phyloP scores from a whole-genome alignment of 306 rosid species.

The Dryas alaskensis region DNA sequence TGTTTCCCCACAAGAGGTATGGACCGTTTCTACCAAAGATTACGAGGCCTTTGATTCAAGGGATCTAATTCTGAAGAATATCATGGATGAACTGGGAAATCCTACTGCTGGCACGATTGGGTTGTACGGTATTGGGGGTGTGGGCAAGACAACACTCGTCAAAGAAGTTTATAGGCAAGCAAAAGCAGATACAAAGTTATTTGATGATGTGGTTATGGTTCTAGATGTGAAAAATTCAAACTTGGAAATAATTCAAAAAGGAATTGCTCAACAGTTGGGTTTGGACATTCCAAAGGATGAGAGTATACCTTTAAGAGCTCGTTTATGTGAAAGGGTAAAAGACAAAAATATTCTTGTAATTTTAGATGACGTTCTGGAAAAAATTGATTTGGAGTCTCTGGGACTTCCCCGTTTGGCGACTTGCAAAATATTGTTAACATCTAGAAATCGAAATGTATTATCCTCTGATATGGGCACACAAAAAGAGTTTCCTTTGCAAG shows the following conservation, averaged over 20 bases:
- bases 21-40: too few species aligned
- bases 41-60: slow-evolving; percentile 2
- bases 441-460: slow-evolving; percentile 16
- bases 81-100: not conserved
- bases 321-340: not conserved
- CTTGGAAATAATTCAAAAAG: slow-evolving; percentile 12
- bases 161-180: not conserved
- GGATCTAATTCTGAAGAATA: not conserved
- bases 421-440: slow-evolving; percentile 39
- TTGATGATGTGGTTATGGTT: not conserved
- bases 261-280: slow-evolving; percentile 18
- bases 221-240: not conserved
- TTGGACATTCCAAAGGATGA: slow-evolving; percentile 8
- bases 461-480: not conserved
- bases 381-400: slow-evolving; percentile 29
- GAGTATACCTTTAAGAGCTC: not conserved
- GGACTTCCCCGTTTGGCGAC: slow-evolving; percentile 25
- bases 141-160: slow-evolving; percentile 1
- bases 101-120: not conserved
- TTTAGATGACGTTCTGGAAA: slow-evolving; percentile 41
- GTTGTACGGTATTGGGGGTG: slow-evolving; percentile 1
- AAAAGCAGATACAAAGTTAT: not conserved
- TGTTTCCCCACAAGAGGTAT: not conserved
- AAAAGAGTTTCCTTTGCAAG: not conserved
- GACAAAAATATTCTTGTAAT: slow-evolving; percentile 20